These are phyloP conservation scores for Tetragonia tetragonoides DNA, from an alignment of 148 eudicot species.

Conservation along the genomic window DNA sequence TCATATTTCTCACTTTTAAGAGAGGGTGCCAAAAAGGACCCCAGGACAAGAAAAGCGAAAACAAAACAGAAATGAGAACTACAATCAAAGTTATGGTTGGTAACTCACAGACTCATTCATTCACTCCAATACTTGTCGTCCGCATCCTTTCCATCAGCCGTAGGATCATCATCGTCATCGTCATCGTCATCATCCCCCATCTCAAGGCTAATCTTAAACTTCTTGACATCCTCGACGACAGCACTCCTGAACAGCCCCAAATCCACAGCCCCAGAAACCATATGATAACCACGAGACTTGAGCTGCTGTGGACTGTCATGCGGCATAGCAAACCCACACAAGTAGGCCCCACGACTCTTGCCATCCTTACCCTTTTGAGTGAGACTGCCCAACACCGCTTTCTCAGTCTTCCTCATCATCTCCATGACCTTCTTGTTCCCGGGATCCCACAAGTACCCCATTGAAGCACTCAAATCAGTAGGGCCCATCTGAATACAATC, in stretches of 20 bases:
- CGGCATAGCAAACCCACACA: slow-evolving; percentile 82
- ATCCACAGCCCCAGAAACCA: slow-evolving; percentile 81
- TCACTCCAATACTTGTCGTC: slow-evolving; percentile 87
- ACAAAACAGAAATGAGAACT: too few relatives aligned
- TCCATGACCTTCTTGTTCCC: slow-evolving; percentile 80
- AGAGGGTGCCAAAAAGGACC: too few relatives aligned
- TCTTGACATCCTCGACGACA: slow-evolving; percentile 73
- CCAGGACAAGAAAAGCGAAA: too few relatives aligned
- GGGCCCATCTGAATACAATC: slow-evolving; percentile 91
- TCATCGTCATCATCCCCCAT: not conserved
- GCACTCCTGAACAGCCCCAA: slow-evolving; percentile 66
- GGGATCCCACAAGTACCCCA: slow-evolving; percentile 90
- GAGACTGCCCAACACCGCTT: slow-evolving; percentile 37
- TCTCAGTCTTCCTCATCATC: slow-evolving; percentile 51
- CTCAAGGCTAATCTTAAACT: slow-evolving; percentile 48
- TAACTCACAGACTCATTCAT: slow-evolving; percentile 15
- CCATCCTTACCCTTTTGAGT: not conserved
- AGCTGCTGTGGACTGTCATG: slow-evolving; percentile 51
- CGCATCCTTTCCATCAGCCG: slow-evolving; percentile 25
- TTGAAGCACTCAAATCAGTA: slow-evolving; percentile 78
- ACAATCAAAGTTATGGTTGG: not conserved
- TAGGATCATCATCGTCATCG: slow-evolving; percentile 22
- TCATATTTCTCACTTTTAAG: too few relatives aligned
- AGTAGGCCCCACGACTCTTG: slow-evolving; percentile 41
- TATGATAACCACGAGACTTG: slow-evolving; percentile 71